Conservation (phyloP, 345 rosid species). For the Fremontodendron californicum region DNA sequence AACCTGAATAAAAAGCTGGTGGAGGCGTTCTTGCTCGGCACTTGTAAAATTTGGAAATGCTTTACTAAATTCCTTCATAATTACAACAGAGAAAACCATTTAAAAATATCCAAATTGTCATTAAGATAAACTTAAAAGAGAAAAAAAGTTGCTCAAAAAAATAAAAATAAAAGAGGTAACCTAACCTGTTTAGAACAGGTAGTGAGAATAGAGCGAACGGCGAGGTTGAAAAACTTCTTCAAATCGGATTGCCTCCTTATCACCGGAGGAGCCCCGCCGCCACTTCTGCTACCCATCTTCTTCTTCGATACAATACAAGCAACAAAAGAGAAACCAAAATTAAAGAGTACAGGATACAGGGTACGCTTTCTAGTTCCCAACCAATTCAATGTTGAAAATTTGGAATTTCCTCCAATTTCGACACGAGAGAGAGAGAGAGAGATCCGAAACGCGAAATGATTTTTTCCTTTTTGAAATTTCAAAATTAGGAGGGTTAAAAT, state of each 20-base stretch:
- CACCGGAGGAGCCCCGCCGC: neutral
- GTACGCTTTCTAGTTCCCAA: neutral
- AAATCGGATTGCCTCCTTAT: slow-evolving; percentile 35
- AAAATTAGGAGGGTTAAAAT: too few relatives aligned
- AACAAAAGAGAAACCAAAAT: neutral
- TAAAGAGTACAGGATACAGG: neutral
- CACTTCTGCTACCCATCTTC: neutral
- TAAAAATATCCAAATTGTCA: neutral
- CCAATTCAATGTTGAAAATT: too few relatives aligned
- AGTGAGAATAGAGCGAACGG: slow-evolving; percentile 54
- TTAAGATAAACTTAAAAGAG: neutral
- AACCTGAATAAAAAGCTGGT: slow-evolving; percentile 52
- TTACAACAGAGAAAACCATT: neutral
- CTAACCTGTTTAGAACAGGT: slow-evolving; percentile 50
- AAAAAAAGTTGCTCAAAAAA: neutral
- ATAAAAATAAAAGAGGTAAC: neutral
- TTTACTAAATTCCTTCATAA: slow-evolving; percentile 38
- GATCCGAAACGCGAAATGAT: too few relatives aligned
- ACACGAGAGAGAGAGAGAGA: too few relatives aligned
- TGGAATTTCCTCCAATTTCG: too few relatives aligned
- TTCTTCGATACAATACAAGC: neutral
- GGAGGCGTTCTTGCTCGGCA: slow-evolving; percentile 44
- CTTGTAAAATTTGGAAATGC: slow-evolving; percentile 45
- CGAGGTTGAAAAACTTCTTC: slow-evolving; percentile 49
- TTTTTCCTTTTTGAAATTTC: too few relatives aligned